Percentiles rank a stretch among this genome's conserved stretches.
Evolutionary conservation across 352 stramenopile genomes (phyloP).

Genomic region (Globisporangium paroecandrum): DNA sequence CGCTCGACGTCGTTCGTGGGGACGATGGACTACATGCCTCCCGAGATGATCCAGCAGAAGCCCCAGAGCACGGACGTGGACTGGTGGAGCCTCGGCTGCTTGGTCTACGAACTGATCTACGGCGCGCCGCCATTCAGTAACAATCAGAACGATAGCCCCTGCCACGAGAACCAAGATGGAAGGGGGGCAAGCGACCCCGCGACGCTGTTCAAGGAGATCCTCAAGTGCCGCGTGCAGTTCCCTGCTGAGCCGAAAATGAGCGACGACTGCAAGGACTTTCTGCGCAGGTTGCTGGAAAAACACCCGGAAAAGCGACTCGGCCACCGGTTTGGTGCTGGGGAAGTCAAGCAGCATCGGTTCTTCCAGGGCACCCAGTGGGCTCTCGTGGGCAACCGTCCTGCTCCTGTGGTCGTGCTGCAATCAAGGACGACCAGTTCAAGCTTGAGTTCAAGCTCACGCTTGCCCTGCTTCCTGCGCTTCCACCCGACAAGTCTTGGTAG

Average conservation of each 20-base stretch:
- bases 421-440: background rate
- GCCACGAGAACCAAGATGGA: background rate
- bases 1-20: conserved; percentile 47
- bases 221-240: conserved; percentile 37
- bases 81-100: conserved; percentile 74
- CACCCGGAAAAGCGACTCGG: conserved; percentile 23
- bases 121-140: conserved; percentile 53
- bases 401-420: background rate
- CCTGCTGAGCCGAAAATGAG: conserved; percentile 26
- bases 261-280: conserved; percentile 24
- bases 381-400: conserved; percentile 4
- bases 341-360: conserved; percentile 35
- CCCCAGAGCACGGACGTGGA: conserved; percentile 44
- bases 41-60: conserved; percentile 36
- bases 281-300: conserved; percentile 24
- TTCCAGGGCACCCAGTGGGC: conserved; percentile 31
- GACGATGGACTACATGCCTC: conserved; percentile 49
- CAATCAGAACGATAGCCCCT: background rate
- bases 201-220: conserved; percentile 53
- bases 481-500: background rate
- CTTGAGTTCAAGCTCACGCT: background rate
- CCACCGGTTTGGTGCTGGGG: conserved; percentile 22
- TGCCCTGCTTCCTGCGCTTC: background rate
- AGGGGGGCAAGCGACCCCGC: conserved; percentile 17
- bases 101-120: conserved; percentile 77